Evolutionary conservation across 202 grass and related monocot species (phyloP).

Genomic region (Hordeum pubiflorum): DNA sequence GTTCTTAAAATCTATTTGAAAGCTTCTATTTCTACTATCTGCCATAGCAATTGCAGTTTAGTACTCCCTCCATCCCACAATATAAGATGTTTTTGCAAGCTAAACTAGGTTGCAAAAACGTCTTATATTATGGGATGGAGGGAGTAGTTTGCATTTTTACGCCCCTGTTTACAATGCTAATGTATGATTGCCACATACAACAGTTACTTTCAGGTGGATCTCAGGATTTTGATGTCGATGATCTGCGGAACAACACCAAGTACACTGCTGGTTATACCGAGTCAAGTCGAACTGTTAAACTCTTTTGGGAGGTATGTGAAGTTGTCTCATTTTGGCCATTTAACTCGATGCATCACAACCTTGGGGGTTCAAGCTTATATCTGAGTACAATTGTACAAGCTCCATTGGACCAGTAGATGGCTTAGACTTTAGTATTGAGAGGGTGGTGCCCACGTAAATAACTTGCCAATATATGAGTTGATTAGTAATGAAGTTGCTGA

Average conservation of each 20-base stretch:
- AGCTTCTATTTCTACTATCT: not conserved
- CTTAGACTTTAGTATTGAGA: not conserved
- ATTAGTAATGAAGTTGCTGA: not conserved
- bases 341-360: not conserved
- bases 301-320: conserved; percentile 85
- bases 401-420: not conserved
- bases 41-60: not conserved
- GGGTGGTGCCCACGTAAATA: not conserved
- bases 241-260: conserved; percentile 85
- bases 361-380: not conserved
- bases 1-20: not conserved
- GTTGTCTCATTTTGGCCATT: conserved; percentile 11
- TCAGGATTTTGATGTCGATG: conserved; percentile 75
- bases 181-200: conserved; percentile 30
- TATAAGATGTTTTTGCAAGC: too few species aligned
- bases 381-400: not conserved
- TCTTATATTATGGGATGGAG: too few species aligned
- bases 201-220: conserved; percentile 91
- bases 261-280: conserved; percentile 93
- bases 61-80: not conserved
- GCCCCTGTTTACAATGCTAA: conserved; percentile 10
- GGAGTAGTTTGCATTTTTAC: not conserved
- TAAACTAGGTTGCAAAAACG: too few species aligned
- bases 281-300: conserved; percentile 82
- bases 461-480: not conserved